These are phyloP conservation scores for Syzygium aromaticum DNA, from an alignment of 345 rosid species.

Conservation along the genomic window DNA sequence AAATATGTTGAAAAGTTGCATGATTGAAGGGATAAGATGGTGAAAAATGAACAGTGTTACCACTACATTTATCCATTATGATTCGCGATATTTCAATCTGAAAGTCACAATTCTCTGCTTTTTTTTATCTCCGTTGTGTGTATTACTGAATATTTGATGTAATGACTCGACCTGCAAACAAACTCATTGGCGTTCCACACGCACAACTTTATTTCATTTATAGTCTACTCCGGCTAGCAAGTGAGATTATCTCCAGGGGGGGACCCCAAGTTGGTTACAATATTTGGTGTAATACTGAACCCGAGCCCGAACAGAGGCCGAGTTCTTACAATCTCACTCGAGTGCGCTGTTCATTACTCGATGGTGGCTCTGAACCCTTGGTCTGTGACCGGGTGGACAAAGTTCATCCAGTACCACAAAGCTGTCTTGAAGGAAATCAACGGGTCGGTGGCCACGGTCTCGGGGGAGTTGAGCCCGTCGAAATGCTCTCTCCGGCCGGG, in stretches of 20 bases:
- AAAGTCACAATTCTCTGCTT: background rate
- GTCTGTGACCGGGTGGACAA: constrained; percentile 23
- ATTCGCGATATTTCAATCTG: background rate
- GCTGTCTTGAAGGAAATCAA: constrained; percentile 47
- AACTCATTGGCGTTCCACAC: background rate
- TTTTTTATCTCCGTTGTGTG: background rate
- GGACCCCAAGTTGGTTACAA: constrained; percentile 35
- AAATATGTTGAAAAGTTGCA: background rate
- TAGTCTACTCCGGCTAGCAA: constrained; percentile 16
- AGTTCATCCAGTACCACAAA: constrained; percentile 56
- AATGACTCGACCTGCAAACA: background rate
- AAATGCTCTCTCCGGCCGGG: constrained; percentile 39
- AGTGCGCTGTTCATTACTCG: constrained; percentile 40
- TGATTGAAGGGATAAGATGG: background rate
- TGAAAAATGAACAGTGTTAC: background rate
- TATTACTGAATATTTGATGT: background rate
- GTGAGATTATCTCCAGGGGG: constrained; percentile 40
- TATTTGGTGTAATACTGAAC: constrained; percentile 35
- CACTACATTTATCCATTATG: background rate
- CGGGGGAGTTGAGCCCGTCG: constrained; percentile 48
- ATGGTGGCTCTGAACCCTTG: constrained; percentile 60
- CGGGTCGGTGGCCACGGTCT: constrained; percentile 35
- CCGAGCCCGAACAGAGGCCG: constrained; percentile 25
- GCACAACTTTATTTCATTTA: background rate
- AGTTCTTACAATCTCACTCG: constrained; percentile 34